Evolutionary conservation across 768 basidiomycete genomes (phyloP).

Genomic region (Boletus bicolor): DNA sequence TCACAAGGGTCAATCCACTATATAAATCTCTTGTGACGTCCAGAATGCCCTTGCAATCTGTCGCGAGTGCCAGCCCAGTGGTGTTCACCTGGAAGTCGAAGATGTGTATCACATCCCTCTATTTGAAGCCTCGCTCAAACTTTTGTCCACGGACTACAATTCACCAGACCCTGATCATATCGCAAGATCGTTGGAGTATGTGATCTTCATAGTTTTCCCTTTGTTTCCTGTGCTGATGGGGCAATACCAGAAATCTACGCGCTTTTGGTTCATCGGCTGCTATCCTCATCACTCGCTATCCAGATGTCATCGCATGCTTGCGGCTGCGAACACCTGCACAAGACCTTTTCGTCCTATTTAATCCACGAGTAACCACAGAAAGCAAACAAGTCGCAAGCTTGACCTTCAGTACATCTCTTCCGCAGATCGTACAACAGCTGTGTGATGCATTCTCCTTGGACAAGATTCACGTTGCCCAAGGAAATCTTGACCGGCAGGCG

Average conservation of each 20-base stretch:
- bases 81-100: conserved; percentile 48
- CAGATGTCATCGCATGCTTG: conserved; percentile 55
- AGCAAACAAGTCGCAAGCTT: conserved; percentile 53
- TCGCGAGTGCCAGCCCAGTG: conserved; percentile 40
- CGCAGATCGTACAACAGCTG: conserved; percentile 40
- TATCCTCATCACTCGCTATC: conserved; percentile 55
- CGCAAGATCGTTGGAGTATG: conserved; percentile 22
- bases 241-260: conserved; percentile 23
- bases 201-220: background rate
- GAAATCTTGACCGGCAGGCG: conserved; percentile 50
- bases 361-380: conserved; percentile 52
- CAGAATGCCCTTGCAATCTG: conserved; percentile 55
- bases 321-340: conserved; percentile 22
- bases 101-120: conserved; percentile 45
- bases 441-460: conserved; percentile 44
- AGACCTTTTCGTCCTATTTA: conserved; percentile 55
- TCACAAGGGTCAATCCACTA: too few species aligned
- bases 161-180: conserved; percentile 35
- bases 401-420: conserved; percentile 45
- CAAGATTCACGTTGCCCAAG: conserved; percentile 32
- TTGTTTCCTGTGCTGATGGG: background rate
- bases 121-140: conserved; percentile 41
- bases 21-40: background rate
- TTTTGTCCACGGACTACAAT: conserved; percentile 35
- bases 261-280: conserved; percentile 22